Conservation (phyloP, 2,329 filamentous ascomycete genomes). For the Aspergillus thermomutatus region DNA sequence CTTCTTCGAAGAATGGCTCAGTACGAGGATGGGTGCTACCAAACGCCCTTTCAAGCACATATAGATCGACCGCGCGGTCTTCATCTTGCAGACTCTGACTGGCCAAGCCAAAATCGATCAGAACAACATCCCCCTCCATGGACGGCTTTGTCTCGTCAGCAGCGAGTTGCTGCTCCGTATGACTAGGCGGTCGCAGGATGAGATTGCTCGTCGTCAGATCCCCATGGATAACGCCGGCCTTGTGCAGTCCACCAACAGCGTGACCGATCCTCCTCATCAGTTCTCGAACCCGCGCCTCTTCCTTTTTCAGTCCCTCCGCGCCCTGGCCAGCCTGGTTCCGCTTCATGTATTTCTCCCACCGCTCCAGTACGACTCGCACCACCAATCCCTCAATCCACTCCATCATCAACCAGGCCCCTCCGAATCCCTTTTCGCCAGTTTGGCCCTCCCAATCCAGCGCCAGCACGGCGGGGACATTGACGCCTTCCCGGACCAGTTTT, state of each 20-base stretch:
- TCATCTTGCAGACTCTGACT: constrained; percentile 79
- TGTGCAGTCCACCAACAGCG: constrained; percentile 74
- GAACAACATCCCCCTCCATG: constrained; percentile 70
- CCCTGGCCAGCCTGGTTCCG: constrained; percentile 28
- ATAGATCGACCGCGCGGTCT: constrained; percentile 91
- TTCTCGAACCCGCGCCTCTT: constrained; percentile 53
- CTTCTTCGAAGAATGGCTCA: constrained; percentile 69
- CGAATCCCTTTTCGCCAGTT: constrained; percentile 56
- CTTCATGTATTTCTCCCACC: constrained; percentile 57
- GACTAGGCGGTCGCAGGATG: constrained; percentile 62
- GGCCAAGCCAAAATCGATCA: constrained; percentile 94
- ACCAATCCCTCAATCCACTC: constrained; percentile 79
- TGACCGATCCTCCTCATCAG: constrained; percentile 69
- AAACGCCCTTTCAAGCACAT: constrained; percentile 92
- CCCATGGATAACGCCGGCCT: constrained; percentile 83
- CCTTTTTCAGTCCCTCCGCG: constrained; percentile 29
- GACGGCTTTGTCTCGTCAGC: constrained; percentile 21
- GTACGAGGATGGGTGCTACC: constrained; percentile 89
- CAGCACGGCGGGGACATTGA: constrained; percentile 78
- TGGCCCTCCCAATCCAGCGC: constrained; percentile 61
- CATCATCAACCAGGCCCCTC: constrained; percentile 73
- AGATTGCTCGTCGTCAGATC: constrained; percentile 97
- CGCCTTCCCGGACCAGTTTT: constrained; percentile 73
- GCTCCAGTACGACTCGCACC: constrained; percentile 67
- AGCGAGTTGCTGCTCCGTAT: constrained; percentile 13